These are phyloP conservation scores for Didymellaceae sp. DNA, from an alignment of 2,329 filamentous ascomycete genomes.

Conservation along the genomic window DNA sequence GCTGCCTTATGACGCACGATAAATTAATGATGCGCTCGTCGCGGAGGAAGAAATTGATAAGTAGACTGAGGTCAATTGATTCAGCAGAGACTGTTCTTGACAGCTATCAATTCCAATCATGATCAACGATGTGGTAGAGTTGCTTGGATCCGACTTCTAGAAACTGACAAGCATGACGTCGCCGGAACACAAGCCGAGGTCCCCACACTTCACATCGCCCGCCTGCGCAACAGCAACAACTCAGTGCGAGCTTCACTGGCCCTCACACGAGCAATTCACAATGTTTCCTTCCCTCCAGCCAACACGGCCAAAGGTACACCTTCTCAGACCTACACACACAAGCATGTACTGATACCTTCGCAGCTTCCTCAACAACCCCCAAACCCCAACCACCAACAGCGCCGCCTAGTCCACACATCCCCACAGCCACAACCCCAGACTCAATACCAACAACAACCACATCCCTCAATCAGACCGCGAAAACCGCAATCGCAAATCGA, in stretches of 20 bases:
- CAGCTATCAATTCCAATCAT: not conserved
- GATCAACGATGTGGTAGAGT: not conserved
- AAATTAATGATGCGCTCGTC: too few species aligned
- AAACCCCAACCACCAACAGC: conserved; percentile 33
- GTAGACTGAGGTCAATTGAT: too few species aligned
- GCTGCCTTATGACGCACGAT: not conserved
- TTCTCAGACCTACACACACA: not conserved
- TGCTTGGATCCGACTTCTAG: not conserved
- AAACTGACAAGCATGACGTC: conserved; percentile 3
- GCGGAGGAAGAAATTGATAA: too few species aligned
- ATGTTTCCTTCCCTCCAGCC: conserved; percentile 52
- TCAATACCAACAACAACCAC: not conserved
- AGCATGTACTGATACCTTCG: conserved; percentile 15
- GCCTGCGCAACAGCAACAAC: conserved; percentile 7
- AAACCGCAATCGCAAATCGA: conserved; percentile 51
- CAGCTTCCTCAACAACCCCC: conserved; percentile 22
- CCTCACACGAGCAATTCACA: conserved; percentile 11
- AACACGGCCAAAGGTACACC: conserved; percentile 49
- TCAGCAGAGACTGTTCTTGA: too few species aligned
- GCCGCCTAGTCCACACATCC: conserved; percentile 28
- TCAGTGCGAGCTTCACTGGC: conserved; percentile 14
- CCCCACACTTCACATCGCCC: conserved; percentile 12
- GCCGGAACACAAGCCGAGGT: conserved; percentile 11
- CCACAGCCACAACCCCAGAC: conserved; percentile 11
- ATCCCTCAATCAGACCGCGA: not conserved